Conservation (phyloP, 495 filamentous ascomycete genomes). For the Trichoderma erinaceum region DNA sequence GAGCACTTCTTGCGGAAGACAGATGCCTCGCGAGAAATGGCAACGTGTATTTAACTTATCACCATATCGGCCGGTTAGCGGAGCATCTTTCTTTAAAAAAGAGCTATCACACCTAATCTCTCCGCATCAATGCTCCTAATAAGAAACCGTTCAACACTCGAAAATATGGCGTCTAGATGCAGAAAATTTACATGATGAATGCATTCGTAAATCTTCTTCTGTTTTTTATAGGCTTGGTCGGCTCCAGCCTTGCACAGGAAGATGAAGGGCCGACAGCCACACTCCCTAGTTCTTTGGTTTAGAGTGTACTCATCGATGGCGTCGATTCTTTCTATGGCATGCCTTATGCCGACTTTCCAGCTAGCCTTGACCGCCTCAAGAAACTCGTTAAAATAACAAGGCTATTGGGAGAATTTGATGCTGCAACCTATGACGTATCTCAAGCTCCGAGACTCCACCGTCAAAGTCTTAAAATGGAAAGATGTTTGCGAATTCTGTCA, state of each 20-base stretch:
- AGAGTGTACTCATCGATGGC: constrained; percentile 38
- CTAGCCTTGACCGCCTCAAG: constrained; percentile 41
- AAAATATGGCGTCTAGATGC: background rate
- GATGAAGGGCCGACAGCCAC: background rate
- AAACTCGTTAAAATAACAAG: constrained; percentile 40
- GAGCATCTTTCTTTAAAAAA: too few relatives aligned
- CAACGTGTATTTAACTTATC: too few relatives aligned
- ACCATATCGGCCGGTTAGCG: too few relatives aligned
- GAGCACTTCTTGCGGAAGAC: too few relatives aligned
- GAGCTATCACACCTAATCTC: too few relatives aligned
- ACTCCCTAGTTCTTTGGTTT: background rate
- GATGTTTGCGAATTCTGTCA: too few relatives aligned
- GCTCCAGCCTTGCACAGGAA: background rate
- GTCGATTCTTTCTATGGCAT: constrained; percentile 52
- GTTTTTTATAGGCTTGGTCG: background rate
- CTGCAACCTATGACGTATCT: constrained; percentile 24
- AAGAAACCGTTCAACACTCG: too few relatives aligned
- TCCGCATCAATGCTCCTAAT: too few relatives aligned
- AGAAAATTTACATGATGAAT: background rate
- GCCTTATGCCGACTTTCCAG: constrained; percentile 44
- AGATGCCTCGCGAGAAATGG: too few relatives aligned
- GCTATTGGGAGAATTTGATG: constrained; percentile 17
- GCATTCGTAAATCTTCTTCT: background rate
- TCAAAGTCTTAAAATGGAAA: too few relatives aligned
- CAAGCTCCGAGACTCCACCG: constrained; percentile 15